Evolutionary conservation across 352 stramenopile species (phyloP), one percentile per base, ranked within the genome.

Genomic region (Phytophthora melonis): DNA sequence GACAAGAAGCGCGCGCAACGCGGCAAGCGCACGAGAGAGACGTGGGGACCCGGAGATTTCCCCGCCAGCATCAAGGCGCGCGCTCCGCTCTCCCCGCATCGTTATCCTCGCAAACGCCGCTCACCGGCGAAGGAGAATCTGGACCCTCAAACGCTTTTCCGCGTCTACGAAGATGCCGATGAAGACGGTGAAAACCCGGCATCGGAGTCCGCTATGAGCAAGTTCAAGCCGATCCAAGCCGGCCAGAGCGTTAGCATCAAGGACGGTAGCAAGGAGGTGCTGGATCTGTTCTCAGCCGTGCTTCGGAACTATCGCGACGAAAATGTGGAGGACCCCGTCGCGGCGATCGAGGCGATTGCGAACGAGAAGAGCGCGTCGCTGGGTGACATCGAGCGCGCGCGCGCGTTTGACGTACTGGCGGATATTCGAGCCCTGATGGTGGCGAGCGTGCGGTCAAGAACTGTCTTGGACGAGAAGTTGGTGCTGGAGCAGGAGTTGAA

Each of bases 1-100:
- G 27, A 32, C 34, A 67, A 60, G 43, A 80, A 78, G 16, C 45
- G 58, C 18, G 88, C 79, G 52, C 72, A 71, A 18, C 65, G 77
- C 0, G 55, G 45, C 6, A 93, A 94, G 60, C 81, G 83, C 10
- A 77, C 60, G 50, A 74, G 89, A 32, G 87, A 94, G 70, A 95
- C 89, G 18, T 95, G 89, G 89, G 78, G 80, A 50, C 89, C 89
- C 0, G 89, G 87, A 0, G 86, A 95, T 62, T 88, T 95, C 32
- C 68, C 78, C 14, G 57, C 71, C 34, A 79, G 74, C 39, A 57
- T 75, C 27, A 80, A 74, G 67, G 34, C 55, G 25, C 50, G 60
- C 3, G 57, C 50, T 49, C 16, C 53, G 13, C 50, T 58, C 18
- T 86, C 81, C 45, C 58, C 18, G 10, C 47, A 41, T 45, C 43